phyloP scores from a whole-genome alignment of 129 eudicot genomes.

The Scalesia atractyloides region DNA sequence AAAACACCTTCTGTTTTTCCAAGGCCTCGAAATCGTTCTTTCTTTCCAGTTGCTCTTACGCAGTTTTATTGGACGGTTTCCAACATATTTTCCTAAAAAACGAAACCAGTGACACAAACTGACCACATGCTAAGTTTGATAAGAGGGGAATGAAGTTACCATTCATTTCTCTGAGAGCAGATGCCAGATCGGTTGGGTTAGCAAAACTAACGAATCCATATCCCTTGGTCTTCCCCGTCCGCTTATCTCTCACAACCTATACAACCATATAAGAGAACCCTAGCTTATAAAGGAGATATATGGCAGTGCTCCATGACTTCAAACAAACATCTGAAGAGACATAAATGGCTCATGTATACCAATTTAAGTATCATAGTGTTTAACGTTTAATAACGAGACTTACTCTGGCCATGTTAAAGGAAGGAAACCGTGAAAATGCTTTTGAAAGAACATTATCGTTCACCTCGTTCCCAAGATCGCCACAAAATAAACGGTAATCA shows the following conservation, averaged over 20 bases:
- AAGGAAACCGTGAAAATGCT: constrained; percentile 90
- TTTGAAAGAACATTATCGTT: constrained; percentile 95
- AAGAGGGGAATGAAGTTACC: constrained; percentile 42
- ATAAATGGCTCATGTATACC: constrained; percentile 52
- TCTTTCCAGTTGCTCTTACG: constrained; percentile 94
- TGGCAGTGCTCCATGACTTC: constrained; percentile 70
- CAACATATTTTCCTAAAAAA: constrained; percentile 76
- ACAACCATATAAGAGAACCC: constrained; percentile 41
- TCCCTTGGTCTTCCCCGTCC: constrained; percentile 91
- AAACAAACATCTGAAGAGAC: constrained; percentile 66
- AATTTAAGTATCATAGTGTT: constrained; percentile 16
- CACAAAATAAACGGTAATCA: constrained; percentile 74
- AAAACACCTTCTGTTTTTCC: constrained; percentile 66
- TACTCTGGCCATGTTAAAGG: constrained; percentile 96
- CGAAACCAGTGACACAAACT: background rate
- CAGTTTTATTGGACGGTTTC: constrained; percentile 88
- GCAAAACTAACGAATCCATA: constrained; percentile 90
- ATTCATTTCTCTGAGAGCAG: constrained; percentile 90
- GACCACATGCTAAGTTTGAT: background rate
- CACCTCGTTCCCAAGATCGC: constrained; percentile 99
- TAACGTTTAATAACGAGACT: constrained; percentile 21
- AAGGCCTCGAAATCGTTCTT: constrained; percentile 80
- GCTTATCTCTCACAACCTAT: constrained; percentile 86
- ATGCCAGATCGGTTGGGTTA: constrained; percentile 74
- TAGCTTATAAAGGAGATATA: constrained; percentile 56